Percentiles rank a stretch among this genome's conserved stretches.
These are phyloP conservation scores for Aspergillus fumigatiaffinis DNA, from an alignment of 2,329 filamentous ascomycete genomes.

Conservation along the genomic window DNA sequence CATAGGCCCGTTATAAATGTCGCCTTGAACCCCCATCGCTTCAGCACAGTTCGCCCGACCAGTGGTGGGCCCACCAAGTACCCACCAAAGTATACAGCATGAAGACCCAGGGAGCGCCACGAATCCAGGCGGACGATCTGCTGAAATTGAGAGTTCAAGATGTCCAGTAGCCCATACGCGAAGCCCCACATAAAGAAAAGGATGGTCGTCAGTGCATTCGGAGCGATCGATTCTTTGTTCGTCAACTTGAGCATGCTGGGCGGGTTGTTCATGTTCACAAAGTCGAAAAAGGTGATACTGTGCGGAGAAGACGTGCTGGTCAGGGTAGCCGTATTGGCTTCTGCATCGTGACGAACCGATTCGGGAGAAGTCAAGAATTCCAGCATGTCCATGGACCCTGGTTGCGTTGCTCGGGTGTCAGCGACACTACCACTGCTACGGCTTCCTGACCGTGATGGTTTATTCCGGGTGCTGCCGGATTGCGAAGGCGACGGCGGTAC, in stretches of 20 bases:
- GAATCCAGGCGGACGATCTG: slow-evolving; percentile 40
- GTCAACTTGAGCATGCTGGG: slow-evolving; percentile 58
- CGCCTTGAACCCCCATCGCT: slow-evolving; percentile 59
- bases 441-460: slow-evolving; percentile 15
- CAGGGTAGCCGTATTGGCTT: slow-evolving; percentile 39
- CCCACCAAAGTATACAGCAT: slow-evolving; percentile 58
- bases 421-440: slow-evolving; percentile 8
- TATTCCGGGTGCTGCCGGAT: slow-evolving; percentile 12
- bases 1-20: slow-evolving; percentile 58
- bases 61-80: slow-evolving; percentile 55
- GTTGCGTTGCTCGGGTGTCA: background rate
- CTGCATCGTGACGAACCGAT: slow-evolving; percentile 26
- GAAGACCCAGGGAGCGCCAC: slow-evolving; percentile 46
- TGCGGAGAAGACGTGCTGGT: slow-evolving; percentile 28
- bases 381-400: slow-evolving; percentile 37
- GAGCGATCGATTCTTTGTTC: slow-evolving; percentile 55
- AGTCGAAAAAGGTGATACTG: slow-evolving; percentile 57
- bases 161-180: slow-evolving; percentile 81
- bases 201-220: slow-evolving; percentile 64
- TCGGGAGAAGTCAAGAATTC: slow-evolving; percentile 53
- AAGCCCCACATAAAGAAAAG: slow-evolving; percentile 89
- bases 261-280: slow-evolving; percentile 55
- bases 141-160: slow-evolving; percentile 65
- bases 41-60: slow-evolving; percentile 53
- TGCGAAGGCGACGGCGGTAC: slow-evolving; percentile 6